A percentile compares a stretch with the other conserved stretches of the same genome.
Evolutionary conservation across 2,329 filamentous ascomycete species (phyloP).

Genomic region (Leptodontidium sp.): DNA sequence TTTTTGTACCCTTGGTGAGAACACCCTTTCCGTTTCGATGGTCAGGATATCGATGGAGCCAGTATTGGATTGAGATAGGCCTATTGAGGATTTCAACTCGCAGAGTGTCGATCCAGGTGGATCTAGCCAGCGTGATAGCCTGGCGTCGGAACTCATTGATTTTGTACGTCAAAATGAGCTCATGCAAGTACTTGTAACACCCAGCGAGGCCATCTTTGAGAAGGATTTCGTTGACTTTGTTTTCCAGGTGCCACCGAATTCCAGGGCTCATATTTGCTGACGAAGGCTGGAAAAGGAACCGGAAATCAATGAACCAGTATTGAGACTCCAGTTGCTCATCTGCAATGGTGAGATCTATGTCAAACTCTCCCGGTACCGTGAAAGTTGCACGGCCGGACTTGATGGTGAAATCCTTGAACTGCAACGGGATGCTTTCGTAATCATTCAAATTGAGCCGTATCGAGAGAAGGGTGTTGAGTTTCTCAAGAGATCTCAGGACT

Average conservation of each 20-base stretch:
- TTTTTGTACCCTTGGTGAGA: conserved; percentile 62
- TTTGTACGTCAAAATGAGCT: conserved; percentile 89
- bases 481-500: conserved; percentile 76
- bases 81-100: conserved; percentile 82
- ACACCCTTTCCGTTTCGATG: conserved; percentile 53
- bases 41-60: conserved; percentile 67
- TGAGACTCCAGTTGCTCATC: conserved; percentile 84
- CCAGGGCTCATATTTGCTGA: conserved; percentile 66
- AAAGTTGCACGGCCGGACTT: conserved; percentile 91
- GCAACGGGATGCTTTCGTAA: conserved; percentile 74
- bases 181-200: conserved; percentile 88
- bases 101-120: conserved; percentile 80
- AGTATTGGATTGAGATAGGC: conserved; percentile 89
- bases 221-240: conserved; percentile 75
- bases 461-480: conserved; percentile 84
- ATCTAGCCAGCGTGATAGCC: conserved; percentile 72
- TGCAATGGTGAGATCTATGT: conserved; percentile 90
- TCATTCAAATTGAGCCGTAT: conserved; percentile 88
- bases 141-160: conserved; percentile 84
- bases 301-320: conserved; percentile 93
- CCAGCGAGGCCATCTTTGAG: conserved; percentile 75
- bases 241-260: conserved; percentile 73
- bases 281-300: conserved; percentile 80
- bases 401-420: conserved; percentile 81
- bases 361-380: conserved; percentile 82